Conservation (phyloP, 2,329 filamentous ascomycete genomes). For the Sclerotinia sclerotiorum region DNA sequence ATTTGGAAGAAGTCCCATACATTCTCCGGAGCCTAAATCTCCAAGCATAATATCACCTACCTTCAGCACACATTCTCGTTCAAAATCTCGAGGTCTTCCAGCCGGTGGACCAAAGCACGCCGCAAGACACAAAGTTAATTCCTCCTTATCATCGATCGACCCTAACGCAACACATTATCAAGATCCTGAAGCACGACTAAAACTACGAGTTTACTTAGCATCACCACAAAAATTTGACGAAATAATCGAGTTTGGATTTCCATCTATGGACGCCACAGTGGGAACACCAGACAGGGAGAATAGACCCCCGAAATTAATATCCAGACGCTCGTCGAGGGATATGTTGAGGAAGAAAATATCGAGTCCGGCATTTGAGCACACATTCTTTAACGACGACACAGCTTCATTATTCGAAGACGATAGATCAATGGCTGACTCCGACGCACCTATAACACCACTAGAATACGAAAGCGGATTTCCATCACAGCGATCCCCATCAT, state of each 20-base stretch:
- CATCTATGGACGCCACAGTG: slow-evolving; percentile 54
- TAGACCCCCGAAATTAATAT: slow-evolving; percentile 30
- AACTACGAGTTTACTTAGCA: slow-evolving; percentile 80
- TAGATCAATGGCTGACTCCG: slow-evolving; percentile 55
- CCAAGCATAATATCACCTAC: slow-evolving; percentile 36
- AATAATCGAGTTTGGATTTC: slow-evolving; percentile 90
- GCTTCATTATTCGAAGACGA: slow-evolving; percentile 57
- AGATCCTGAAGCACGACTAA: slow-evolving; percentile 83
- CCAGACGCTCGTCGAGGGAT: slow-evolving; percentile 30
- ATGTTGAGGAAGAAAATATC: slow-evolving; percentile 37
- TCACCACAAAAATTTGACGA: slow-evolving; percentile 96
- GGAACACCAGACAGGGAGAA: slow-evolving; percentile 42
- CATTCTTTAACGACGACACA: slow-evolving; percentile 59
- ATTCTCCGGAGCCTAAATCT: slow-evolving; percentile 38
- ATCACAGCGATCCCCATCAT: slow-evolving; percentile 32
- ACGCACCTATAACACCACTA: slow-evolving; percentile 47
- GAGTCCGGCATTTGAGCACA: slow-evolving; percentile 52
- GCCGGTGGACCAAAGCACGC: slow-evolving; percentile 44
- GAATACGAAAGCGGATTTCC: slow-evolving; percentile 36
- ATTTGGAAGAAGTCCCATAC: slow-evolving; percentile 55
- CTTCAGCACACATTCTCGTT: slow-evolving; percentile 34
- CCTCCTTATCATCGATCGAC: slow-evolving; percentile 58
- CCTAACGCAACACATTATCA: slow-evolving; percentile 79
- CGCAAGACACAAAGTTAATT: slow-evolving; percentile 36
- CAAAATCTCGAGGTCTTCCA: slow-evolving; percentile 56